Percentiles rank a stretch among this genome's conserved stretches.
Conservation (phyloP, 371 early-diverging fungal genomes). For the Umbelopsis sp. region DNA sequence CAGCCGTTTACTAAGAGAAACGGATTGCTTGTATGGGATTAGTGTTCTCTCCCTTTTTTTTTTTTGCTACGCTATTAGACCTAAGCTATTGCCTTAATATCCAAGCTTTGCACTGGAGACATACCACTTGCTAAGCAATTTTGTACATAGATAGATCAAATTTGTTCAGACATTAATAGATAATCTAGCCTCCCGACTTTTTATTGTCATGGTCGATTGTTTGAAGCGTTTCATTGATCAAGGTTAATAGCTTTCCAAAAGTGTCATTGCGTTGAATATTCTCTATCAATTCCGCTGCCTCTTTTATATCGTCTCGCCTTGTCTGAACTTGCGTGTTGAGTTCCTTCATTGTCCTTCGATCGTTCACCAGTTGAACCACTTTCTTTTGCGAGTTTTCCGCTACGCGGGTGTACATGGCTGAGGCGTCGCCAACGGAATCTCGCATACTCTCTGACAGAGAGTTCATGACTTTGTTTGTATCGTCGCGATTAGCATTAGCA, state of each 20-base stretch:
- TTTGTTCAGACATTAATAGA: too few relatives aligned
- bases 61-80: too few relatives aligned
- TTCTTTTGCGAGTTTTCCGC: slow-evolving; percentile 4
- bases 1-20: too few relatives aligned
- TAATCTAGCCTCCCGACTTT: not conserved
- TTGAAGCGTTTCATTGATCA: not conserved
- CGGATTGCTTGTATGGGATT: too few relatives aligned
- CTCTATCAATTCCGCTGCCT: slow-evolving; percentile 8
- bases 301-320: not conserved
- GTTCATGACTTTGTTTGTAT: slow-evolving; percentile 6
- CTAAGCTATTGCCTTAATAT: not conserved
- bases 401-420: not conserved
- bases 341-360: not conserved
- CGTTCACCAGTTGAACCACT: not conserved
- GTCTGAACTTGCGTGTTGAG: not conserved
- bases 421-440: not conserved
- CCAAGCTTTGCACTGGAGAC: not conserved
- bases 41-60: too few relatives aligned
- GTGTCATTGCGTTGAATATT: not conserved
- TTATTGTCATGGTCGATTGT: not conserved
- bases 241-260: not conserved
- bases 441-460: not conserved
- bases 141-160: too few relatives aligned
- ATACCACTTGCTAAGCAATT: not conserved
- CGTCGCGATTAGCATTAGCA: not conserved